Conservation (phyloP, 2,329 filamentous ascomycete species). For the Alternaria panax region DNA sequence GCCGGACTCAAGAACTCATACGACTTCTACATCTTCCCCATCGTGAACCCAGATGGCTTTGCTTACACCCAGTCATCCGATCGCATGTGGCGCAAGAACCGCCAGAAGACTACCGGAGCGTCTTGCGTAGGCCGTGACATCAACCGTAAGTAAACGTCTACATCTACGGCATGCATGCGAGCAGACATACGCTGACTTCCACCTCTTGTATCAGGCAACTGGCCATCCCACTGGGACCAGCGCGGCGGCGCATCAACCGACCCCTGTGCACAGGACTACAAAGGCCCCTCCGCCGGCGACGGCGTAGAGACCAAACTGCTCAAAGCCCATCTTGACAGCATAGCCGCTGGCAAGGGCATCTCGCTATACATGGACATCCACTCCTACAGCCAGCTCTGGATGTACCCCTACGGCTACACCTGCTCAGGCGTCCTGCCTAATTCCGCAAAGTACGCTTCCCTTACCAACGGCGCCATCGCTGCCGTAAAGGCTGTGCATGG, state of each 20-base stretch:
- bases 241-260: conserved; percentile 43
- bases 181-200: not conserved
- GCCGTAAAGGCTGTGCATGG: conserved; percentile 65
- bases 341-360: conserved; percentile 59
- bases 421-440: conserved; percentile 59
- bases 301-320: conserved; percentile 53
- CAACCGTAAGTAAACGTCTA: conserved; percentile 31
- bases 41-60: conserved; percentile 52
- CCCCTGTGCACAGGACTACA: conserved; percentile 49
- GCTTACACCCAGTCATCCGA: conserved; percentile 49
- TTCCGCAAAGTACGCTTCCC: conserved; percentile 57
- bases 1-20: conserved; percentile 64
- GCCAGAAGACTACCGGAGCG: conserved; percentile 38
- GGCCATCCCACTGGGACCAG: conserved; percentile 47
- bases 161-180: not conserved
- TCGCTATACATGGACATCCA: conserved; percentile 72
- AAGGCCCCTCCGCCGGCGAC: conserved; percentile 44
- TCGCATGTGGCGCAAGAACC: conserved; percentile 52
- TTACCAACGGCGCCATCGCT: conserved; percentile 59
- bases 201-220: conserved; percentile 34
- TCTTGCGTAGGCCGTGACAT: conserved; percentile 50
- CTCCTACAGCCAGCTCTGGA: conserved; percentile 61
- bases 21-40: conserved; percentile 67
- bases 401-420: conserved; percentile 66
- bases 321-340: conserved; percentile 55